Conservation (phyloP, 768 basidiomycete species). For the Mrakia blollopis region DNA sequence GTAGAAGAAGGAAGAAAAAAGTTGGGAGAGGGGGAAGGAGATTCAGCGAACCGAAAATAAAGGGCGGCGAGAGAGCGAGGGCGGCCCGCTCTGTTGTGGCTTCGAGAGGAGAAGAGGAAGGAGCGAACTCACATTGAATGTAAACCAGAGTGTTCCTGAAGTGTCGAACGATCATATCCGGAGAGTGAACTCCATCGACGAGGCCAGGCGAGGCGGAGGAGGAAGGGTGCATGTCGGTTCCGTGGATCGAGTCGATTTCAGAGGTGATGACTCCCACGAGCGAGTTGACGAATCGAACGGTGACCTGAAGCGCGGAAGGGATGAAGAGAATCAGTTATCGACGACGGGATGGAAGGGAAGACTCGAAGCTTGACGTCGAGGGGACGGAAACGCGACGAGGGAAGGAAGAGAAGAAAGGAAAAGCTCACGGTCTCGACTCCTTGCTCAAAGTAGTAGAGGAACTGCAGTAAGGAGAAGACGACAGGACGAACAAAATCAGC, state of each 20-base stretch:
- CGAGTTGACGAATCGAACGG: conserved; percentile 92
- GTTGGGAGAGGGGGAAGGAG: neutral
- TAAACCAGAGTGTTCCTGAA: conserved; percentile 84
- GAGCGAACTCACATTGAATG: conserved; percentile 58
- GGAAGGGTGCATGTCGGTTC: conserved; percentile 80
- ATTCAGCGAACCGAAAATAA: neutral
- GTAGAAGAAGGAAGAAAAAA: neutral
- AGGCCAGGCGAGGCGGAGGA: conserved; percentile 74
- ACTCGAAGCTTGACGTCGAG: too few species aligned
- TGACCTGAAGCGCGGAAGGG: conserved; percentile 54
- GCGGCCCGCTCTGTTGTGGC: too few species aligned
- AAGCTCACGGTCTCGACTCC: conserved; percentile 78
- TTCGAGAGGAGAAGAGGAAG: neutral
- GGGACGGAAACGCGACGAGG: neutral
- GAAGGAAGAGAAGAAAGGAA: neutral
- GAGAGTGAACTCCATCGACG: conserved; percentile 84
- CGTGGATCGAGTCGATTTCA: conserved; percentile 84
- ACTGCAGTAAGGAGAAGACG: conserved; percentile 42
- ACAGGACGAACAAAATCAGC: neutral
- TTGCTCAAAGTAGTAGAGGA: conserved; percentile 91
- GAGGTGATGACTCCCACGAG: conserved; percentile 92
- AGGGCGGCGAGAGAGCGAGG: neutral
- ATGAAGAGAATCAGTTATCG: neutral
- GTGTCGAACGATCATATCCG: conserved; percentile 86
- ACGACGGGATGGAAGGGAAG: neutral